phyloP scores from a whole-genome alignment of 768 basidiomycete genomes.

The Phylloporus sp. region DNA sequence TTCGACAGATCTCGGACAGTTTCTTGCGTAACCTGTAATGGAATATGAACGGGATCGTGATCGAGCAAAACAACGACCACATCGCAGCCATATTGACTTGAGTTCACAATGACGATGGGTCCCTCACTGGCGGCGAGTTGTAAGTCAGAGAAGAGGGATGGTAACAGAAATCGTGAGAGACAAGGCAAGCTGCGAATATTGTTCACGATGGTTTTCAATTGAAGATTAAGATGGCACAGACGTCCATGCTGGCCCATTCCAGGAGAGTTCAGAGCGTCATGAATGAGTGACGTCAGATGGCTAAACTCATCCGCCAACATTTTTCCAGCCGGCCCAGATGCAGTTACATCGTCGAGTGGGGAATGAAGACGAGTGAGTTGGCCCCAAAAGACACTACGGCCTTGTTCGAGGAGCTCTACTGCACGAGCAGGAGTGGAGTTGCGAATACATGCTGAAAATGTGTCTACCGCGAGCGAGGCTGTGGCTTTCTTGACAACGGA shows the following conservation, averaged over 20 bases:
- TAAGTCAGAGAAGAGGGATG: conserved; percentile 13
- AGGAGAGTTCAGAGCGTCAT: background rate
- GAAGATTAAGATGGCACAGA: background rate
- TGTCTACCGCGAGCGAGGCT: conserved; percentile 5
- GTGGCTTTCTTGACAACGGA: background rate
- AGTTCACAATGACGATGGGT: conserved; percentile 33
- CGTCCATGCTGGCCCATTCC: background rate
- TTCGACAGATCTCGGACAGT: background rate
- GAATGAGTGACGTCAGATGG: background rate
- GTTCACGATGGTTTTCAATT: conserved; percentile 3
- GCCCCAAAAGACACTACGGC: conserved; percentile 20
- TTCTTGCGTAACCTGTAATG: background rate
- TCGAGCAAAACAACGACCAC: conserved; percentile 25
- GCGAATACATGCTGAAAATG: conserved; percentile 11
- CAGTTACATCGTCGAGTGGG: conserved; percentile 2
- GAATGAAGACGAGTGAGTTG: conserved; percentile 17
- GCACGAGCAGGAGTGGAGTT: conserved; percentile 8
- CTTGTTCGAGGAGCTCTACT: conserved; percentile 31
- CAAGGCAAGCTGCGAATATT: conserved; percentile 17
- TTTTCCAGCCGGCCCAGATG: background rate
- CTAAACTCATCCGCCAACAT: background rate
- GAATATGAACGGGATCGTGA: conserved; percentile 1
- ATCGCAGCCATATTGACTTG: conserved; percentile 27
- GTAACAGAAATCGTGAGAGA: conserved; percentile 27
- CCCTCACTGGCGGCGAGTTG: conserved; percentile 19